phyloP scores from a whole-genome alignment of 176 grass and related monocot species.

The Musa beccarii region DNA sequence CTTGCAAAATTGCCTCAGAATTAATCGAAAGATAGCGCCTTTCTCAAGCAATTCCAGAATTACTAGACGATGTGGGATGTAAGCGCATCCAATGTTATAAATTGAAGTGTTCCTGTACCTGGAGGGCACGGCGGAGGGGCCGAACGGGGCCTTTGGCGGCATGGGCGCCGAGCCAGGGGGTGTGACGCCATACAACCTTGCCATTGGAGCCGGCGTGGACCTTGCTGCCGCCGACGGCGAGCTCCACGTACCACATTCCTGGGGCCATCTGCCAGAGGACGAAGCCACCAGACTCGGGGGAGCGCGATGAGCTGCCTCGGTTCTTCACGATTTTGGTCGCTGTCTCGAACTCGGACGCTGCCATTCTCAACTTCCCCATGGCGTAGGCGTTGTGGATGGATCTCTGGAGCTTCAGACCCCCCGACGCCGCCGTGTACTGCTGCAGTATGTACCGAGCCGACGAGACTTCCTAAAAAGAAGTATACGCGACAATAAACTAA shows the following conservation, averaged over 20 bases:
- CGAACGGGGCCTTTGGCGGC: conserved; percentile 73
- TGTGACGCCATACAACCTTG: conserved; percentile 85
- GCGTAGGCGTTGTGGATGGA: conserved; percentile 72
- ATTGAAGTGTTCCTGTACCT: conserved; percentile 34
- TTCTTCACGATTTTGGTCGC: conserved; percentile 63
- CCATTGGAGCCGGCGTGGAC: conserved; percentile 84
- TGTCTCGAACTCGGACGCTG: conserved; percentile 76
- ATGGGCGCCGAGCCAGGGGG: conserved; percentile 90
- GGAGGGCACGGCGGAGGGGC: conserved; percentile 78
- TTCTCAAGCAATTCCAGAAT: not conserved
- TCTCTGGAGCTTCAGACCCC: conserved; percentile 48
- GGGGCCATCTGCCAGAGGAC: conserved; percentile 91
- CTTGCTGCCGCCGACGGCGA: conserved; percentile 87
- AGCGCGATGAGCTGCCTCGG: conserved; percentile 32
- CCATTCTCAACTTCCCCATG: conserved; percentile 91
- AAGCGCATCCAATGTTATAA: not conserved
- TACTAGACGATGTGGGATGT: not conserved
- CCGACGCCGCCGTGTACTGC: conserved; percentile 79
- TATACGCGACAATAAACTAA: not conserved
- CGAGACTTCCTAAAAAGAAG: conserved; percentile 49
- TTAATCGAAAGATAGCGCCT: not conserved
- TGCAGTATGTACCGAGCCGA: conserved; percentile 93
- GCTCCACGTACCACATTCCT: conserved; percentile 93
- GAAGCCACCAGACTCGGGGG: conserved; percentile 71
- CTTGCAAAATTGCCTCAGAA: not conserved